These are phyloP conservation scores for Kickxella alabastrina DNA, from an alignment of 192 early-diverging fungal genomes.

Conservation along the genomic window DNA sequence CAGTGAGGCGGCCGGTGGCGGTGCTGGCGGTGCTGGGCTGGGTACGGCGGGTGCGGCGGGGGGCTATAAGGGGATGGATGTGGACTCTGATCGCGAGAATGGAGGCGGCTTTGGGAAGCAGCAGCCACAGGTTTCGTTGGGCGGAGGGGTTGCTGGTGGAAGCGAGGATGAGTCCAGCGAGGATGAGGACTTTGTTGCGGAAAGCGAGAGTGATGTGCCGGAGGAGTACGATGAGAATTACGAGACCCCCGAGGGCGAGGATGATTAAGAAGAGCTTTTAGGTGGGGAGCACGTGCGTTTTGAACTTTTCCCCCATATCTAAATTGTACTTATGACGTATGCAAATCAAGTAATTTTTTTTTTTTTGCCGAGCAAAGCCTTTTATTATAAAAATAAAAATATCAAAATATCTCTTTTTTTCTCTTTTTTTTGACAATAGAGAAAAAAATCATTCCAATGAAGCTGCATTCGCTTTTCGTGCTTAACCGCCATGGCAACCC, in stretches of 20 bases:
- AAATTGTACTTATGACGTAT: too few relatives aligned
- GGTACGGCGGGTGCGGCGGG: constrained; percentile 51
- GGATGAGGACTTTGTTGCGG: constrained; percentile 88
- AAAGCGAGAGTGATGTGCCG: constrained; percentile 68
- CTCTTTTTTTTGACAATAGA: too few relatives aligned
- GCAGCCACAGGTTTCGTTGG: constrained; percentile 1
- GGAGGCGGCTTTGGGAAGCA: too few relatives aligned
- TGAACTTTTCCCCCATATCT: too few relatives aligned
- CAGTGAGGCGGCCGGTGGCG: constrained; percentile 68
- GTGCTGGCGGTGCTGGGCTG: too few relatives aligned
- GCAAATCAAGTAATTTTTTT: too few relatives aligned
- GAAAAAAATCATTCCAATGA: too few relatives aligned
- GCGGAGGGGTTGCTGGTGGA: constrained; percentile 43
- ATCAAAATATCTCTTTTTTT: too few relatives aligned
- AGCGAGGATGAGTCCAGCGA: constrained; percentile 69
- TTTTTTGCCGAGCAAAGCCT: too few relatives aligned
- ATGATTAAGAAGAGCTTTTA: too few relatives aligned
- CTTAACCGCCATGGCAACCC: constrained; percentile 73
- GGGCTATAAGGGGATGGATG: constrained; percentile 42
- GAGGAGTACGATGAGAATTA: constrained; percentile 75
- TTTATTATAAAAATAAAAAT: too few relatives aligned
- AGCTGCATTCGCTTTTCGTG: constrained; percentile 29
- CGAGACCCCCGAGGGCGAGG: constrained; percentile 28
- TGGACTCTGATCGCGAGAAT: constrained; percentile 9
- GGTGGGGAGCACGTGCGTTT: too few relatives aligned